Conservation (phyloP, 768 basidiomycete species). For the Hygrocybe punicea region DNA sequence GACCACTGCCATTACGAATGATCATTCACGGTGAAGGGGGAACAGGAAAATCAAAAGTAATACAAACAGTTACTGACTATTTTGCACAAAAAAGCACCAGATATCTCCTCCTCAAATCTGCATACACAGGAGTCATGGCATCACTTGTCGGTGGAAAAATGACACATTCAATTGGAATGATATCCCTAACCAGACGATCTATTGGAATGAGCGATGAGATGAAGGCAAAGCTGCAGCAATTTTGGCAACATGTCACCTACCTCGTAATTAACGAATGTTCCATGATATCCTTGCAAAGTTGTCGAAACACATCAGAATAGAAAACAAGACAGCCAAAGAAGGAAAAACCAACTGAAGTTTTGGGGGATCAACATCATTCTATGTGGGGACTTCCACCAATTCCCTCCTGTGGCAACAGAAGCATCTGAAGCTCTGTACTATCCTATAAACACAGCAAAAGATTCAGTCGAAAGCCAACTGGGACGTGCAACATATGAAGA, state of each 20-base stretch:
- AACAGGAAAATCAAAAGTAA: conserved; percentile 34
- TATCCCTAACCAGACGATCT: neutral
- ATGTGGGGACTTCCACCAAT: conserved; percentile 36
- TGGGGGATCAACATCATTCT: conserved; percentile 34
- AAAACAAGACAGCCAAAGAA: neutral
- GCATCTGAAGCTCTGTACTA: conserved; percentile 23
- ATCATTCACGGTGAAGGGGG: conserved; percentile 33
- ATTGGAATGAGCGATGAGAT: conserved; percentile 6
- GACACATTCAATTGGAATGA: conserved; percentile 12
- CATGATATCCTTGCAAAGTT: conserved; percentile 28
- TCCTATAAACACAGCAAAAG: neutral
- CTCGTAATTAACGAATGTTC: conserved; percentile 38
- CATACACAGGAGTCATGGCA: conserved; percentile 5
- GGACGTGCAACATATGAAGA: conserved; percentile 25
- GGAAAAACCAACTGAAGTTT: conserved; percentile 11
- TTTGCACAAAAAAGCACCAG: neutral
- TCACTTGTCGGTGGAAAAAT: conserved; percentile 1
- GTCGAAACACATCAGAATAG: conserved; percentile 6
- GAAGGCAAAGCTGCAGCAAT: conserved; percentile 14
- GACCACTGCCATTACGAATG: conserved; percentile 32
- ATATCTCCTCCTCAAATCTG: neutral
- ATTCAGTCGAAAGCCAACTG: neutral
- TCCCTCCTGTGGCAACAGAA: conserved; percentile 26
- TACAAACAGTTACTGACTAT: conserved; percentile 14
- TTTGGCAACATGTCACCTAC: conserved; percentile 21